These are phyloP conservation scores for Fagus sylvatica DNA, from an alignment of 306 rosid genomes.

Conservation along the genomic window DNA sequence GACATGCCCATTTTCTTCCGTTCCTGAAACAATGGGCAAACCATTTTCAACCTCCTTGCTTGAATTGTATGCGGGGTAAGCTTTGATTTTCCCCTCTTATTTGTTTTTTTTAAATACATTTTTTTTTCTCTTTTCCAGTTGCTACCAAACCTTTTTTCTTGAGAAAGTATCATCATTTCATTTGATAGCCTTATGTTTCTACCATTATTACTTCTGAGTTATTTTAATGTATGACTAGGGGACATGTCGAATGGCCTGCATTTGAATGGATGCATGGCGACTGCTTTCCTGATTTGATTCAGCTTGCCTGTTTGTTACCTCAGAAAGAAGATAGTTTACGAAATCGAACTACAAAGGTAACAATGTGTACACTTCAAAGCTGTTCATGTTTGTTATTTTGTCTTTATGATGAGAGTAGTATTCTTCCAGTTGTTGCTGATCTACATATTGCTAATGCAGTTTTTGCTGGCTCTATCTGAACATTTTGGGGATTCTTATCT, in stretches of 20 bases:
- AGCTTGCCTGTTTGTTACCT: conserved; percentile 78
- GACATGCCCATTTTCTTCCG: conserved; percentile 72
- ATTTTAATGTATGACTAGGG: conserved; percentile 56
- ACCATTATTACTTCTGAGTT: conserved; percentile 29
- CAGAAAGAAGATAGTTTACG: conserved; percentile 90
- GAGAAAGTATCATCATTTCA: conserved; percentile 19
- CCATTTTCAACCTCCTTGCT: conserved; percentile 67
- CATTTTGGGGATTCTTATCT: conserved; percentile 76
- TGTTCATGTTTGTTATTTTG: neutral
- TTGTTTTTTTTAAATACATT: neutral
- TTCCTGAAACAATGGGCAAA: conserved; percentile 51
- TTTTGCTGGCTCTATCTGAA: conserved; percentile 77
- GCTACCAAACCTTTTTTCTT: conserved; percentile 16
- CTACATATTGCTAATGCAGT: conserved; percentile 53
- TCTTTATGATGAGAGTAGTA: conserved; percentile 16
- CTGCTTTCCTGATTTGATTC: conserved; percentile 85
- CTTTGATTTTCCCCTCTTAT: neutral
- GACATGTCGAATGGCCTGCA: conserved; percentile 72
- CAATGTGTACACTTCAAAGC: conserved; percentile 24
- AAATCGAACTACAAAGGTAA: conserved; percentile 75
- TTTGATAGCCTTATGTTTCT: conserved; percentile 24
- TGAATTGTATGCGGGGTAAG: conserved; percentile 82
- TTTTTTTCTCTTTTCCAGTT: neutral
- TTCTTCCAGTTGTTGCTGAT: conserved; percentile 33
- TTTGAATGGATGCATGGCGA: conserved; percentile 94